Evolutionary conservation across 1,139 yeast genomes (phyloP).

Genomic region (Candida albicans): DNA sequence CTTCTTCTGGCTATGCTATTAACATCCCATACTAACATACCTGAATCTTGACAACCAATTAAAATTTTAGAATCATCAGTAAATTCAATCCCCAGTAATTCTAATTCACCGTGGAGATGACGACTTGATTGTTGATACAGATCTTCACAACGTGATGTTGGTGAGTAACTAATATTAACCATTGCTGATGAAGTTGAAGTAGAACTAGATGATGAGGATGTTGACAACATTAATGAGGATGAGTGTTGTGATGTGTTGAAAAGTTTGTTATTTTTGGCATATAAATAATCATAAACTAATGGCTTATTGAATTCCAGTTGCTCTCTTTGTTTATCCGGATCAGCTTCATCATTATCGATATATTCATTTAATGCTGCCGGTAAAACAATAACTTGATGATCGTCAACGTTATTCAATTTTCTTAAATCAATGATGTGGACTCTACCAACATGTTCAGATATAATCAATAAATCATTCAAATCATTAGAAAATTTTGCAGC

Average conservation of each 20-base stretch:
- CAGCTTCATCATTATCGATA: conserved; percentile 26
- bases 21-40: conserved; percentile 44
- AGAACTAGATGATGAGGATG: conserved; percentile 1
- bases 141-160: conserved; percentile 20
- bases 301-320: conserved; percentile 34
- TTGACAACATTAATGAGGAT: conserved; percentile 24
- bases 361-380: conserved; percentile 48
- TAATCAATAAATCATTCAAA: conserved; percentile 69
- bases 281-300: conserved; percentile 46
- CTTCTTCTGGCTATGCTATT: conserved; percentile 43
- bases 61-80: conserved; percentile 31
- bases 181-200: too few relatives aligned
- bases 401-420: conserved; percentile 44
- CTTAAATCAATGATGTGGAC: conserved; percentile 82
- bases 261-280: conserved; percentile 39
- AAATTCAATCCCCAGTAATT: conserved; percentile 45
- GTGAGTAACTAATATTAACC: background rate
- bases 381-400: conserved; percentile 70
- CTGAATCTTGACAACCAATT: conserved; percentile 47
- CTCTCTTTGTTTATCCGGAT: conserved; percentile 2
- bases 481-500: conserved; percentile 69
- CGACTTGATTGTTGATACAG: conserved; percentile 30
- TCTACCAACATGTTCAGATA: conserved; percentile 83
- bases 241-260: conserved; percentile 39
- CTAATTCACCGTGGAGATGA: conserved; percentile 50